A percentile compares a stretch with the other conserved stretches of the same genome.
Conservation (phyloP, 805 yeast genomes). For the Diddensiella transvaalensis region DNA sequence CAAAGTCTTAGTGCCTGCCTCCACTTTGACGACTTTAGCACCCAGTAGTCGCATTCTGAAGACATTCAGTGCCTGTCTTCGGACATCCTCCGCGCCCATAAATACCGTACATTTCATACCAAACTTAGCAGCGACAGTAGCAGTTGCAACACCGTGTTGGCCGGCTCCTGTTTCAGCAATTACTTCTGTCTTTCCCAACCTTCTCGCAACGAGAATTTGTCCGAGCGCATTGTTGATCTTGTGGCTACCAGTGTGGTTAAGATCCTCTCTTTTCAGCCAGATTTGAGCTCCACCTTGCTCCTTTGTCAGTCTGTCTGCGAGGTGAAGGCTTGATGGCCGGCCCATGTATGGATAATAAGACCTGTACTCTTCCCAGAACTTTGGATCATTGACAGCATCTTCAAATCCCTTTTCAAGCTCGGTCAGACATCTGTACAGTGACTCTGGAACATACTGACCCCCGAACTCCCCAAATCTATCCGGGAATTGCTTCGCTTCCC, state of each 20-base stretch:
- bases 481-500: slow-evolving; percentile 11
- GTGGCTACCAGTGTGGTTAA: slow-evolving; percentile 48
- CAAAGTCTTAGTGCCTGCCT: slow-evolving; percentile 90
- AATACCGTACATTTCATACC: slow-evolving; percentile 91
- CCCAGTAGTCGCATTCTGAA: slow-evolving; percentile 96
- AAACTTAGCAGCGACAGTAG: slow-evolving; percentile 52
- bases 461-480: slow-evolving; percentile 93
- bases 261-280: slow-evolving; percentile 97
- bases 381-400: slow-evolving; percentile 81
- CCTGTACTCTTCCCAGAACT: slow-evolving; percentile 89
- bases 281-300: slow-evolving; percentile 92
- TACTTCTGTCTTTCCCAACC: slow-evolving; percentile 43
- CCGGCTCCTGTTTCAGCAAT: slow-evolving; percentile 52
- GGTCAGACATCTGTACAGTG: slow-evolving; percentile 82
- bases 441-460: slow-evolving; percentile 98
- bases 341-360: slow-evolving; percentile 89
- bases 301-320: slow-evolving; percentile 85
- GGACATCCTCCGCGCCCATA: slow-evolving; percentile 99
- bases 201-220: slow-evolving; percentile 41
- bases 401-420: slow-evolving; percentile 89
- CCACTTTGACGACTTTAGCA: slow-evolving; percentile 90
- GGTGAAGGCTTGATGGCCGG: slow-evolving; percentile 89
- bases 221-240: slow-evolving; percentile 48
- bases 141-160: slow-evolving; percentile 51
- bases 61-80: slow-evolving; percentile 97